Percentiles rank a stretch among this genome's conserved stretches.
These are phyloP conservation scores for Clarireedia monteithiana DNA, from an alignment of 2,329 filamentous ascomycete species.

Conservation along the genomic window DNA sequence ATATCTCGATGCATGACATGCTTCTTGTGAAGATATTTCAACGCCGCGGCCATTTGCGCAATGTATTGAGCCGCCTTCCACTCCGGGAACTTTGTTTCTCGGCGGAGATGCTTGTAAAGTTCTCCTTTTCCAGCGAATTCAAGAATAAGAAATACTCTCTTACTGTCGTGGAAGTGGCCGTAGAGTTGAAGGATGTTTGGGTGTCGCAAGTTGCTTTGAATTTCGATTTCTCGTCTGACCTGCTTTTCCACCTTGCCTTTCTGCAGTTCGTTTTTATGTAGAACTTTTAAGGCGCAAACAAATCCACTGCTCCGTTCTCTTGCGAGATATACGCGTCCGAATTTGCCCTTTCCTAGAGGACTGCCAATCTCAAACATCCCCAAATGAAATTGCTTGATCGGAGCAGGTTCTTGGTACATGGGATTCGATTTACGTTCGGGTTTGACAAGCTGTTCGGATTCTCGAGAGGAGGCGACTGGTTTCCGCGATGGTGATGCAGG, in stretches of 20 bases:
- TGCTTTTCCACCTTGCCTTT: slow-evolving; percentile 64
- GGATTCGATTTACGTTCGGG: slow-evolving; percentile 44
- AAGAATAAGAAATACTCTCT: slow-evolving; percentile 64
- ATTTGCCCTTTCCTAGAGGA: slow-evolving; percentile 66
- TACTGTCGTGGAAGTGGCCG: slow-evolving; percentile 67
- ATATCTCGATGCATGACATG: slow-evolving; percentile 97
- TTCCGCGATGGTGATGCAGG: slow-evolving; percentile 47
- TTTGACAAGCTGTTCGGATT: slow-evolving; percentile 41
- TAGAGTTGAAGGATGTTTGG: slow-evolving; percentile 64
- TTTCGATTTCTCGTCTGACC: slow-evolving; percentile 66
- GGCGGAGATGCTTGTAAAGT: slow-evolving; percentile 64
- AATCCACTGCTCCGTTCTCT: slow-evolving; percentile 61
- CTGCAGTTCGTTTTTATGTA: slow-evolving; percentile 64
- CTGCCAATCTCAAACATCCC: slow-evolving; percentile 73
- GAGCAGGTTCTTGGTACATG: slow-evolving; percentile 48
- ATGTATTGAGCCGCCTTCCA: slow-evolving; percentile 67
- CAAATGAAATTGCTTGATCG: slow-evolving; percentile 60
- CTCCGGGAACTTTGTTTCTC: slow-evolving; percentile 61
- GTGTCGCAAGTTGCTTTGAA: slow-evolving; percentile 64
- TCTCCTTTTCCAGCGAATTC: slow-evolving; percentile 68
- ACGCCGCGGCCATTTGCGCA: slow-evolving; percentile 71
- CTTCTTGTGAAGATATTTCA: slow-evolving; percentile 90
- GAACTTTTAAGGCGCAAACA: slow-evolving; percentile 65
- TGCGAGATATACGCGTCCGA: slow-evolving; percentile 65
- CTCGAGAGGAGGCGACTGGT: slow-evolving; percentile 35